phyloP scores from a whole-genome alignment of 2,329 filamentous ascomycete genomes.

The Mycosphaerelloides madeirae region DNA sequence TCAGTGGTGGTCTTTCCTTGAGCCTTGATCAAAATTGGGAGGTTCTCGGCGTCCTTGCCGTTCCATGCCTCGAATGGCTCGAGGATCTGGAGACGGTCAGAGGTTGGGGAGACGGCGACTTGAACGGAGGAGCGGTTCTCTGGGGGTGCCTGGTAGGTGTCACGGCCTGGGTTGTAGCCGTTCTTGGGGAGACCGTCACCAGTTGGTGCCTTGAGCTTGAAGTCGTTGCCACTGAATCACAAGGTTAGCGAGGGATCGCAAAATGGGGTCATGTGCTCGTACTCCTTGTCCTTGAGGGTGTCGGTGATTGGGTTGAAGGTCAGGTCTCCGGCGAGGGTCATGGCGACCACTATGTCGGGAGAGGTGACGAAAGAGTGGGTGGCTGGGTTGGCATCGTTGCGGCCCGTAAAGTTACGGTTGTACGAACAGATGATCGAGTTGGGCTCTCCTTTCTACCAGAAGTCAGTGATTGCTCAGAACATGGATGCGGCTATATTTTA shows the following conservation, averaged over 20 bases:
- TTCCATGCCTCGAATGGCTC: constrained; percentile 83
- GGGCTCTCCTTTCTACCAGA: constrained; percentile 80
- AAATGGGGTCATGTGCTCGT: no score
- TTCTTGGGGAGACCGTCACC: constrained; percentile 73
- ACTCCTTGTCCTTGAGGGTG: constrained; percentile 82
- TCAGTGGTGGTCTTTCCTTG: constrained; percentile 61
- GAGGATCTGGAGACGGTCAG: constrained; percentile 91
- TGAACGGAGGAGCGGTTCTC: constrained; percentile 65
- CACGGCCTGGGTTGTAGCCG: constrained; percentile 69
- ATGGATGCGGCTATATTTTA: no score
- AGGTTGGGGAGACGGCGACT: constrained; percentile 81
- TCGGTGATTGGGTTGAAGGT: constrained; percentile 95
- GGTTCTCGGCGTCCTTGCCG: constrained; percentile 69
- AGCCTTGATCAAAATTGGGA: constrained; percentile 94
- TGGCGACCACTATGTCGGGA: constrained; percentile 80
- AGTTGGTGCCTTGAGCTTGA: constrained; percentile 73
- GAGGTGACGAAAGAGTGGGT: constrained; percentile 92
- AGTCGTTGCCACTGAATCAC: constrained; percentile 69
- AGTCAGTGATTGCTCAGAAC: no score
- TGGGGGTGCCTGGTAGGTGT: constrained; percentile 71
- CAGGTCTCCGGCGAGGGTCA: constrained; percentile 76
- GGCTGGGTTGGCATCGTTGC: constrained; percentile 92
- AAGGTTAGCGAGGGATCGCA: no score
- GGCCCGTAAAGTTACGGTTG: constrained; percentile 99
- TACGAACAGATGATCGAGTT: constrained; percentile 99